Conservation (phyloP, 1,284 basidiomycete species). For the Moniliella sp. region DNA sequence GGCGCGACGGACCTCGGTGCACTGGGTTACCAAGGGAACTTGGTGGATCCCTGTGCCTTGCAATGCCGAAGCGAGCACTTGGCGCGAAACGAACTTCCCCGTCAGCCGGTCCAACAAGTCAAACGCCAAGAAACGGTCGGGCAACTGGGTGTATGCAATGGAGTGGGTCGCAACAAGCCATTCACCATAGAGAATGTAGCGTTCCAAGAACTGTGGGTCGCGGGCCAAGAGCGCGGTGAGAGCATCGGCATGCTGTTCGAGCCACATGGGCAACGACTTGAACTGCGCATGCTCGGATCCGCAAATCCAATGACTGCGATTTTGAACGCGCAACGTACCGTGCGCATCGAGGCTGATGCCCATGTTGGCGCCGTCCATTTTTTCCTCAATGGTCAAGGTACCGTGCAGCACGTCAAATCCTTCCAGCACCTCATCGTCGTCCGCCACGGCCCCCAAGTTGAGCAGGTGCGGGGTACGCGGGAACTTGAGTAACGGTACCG, state of each 20-base stretch:
- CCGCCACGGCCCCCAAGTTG: slow-evolving; percentile 42
- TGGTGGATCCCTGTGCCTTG: slow-evolving; percentile 1
- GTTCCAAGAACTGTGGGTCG: slow-evolving; percentile 40
- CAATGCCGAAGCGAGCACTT: slow-evolving; percentile 32
- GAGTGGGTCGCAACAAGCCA: slow-evolving; percentile 46
- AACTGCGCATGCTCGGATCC: slow-evolving; percentile 43
- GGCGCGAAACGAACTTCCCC: slow-evolving; percentile 37
- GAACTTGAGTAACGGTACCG: slow-evolving; percentile 39
- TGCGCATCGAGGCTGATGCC: slow-evolving; percentile 41
- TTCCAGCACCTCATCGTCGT: slow-evolving; percentile 39
- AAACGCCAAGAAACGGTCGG: slow-evolving; percentile 43
- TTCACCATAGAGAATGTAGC: slow-evolving; percentile 45
- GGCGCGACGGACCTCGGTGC: background rate
- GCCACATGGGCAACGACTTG: slow-evolving; percentile 42
- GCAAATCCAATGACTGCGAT: slow-evolving; percentile 44
- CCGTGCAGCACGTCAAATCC: slow-evolving; percentile 3
- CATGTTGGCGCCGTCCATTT: slow-evolving; percentile 49
- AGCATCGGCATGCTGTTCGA: slow-evolving; percentile 39
- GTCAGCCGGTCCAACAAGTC: slow-evolving; percentile 44
- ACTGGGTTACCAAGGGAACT: slow-evolving; percentile 1
- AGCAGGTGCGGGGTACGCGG: slow-evolving; percentile 45
- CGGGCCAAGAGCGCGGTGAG: slow-evolving; percentile 38
- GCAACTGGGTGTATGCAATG: slow-evolving; percentile 41
- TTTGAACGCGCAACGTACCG: slow-evolving; percentile 38
- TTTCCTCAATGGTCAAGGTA: slow-evolving; percentile 41